Evolutionary conservation across 371 early-diverging fungal genomes (phyloP), one percentile per base, ranked within the genome.

Genomic region (Zancudomyces culisetae): DNA sequence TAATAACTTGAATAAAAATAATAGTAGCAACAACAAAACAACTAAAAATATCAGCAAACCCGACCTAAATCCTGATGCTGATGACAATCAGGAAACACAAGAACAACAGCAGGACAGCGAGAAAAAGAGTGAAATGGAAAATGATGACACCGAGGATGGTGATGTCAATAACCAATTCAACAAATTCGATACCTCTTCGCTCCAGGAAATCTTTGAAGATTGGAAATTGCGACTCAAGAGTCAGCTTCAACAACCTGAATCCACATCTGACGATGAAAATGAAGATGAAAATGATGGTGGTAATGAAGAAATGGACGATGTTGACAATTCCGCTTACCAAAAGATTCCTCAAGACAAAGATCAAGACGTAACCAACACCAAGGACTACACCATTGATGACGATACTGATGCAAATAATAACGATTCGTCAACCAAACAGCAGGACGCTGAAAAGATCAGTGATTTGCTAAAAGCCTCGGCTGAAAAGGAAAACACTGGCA

Each of bases 361-460:
- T 2, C 53, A 58, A 72, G 78, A 77, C 65, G 78, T 43, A 22
- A 10, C n/a, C 24, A 43, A 43, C 20, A 43, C 20, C 24, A 21
- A 49, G 45, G 22, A 22, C 27, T 4, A 22, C 27, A 23, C 49
- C 8, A 4, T 43, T 49, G 21, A 49, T 22, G 69, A 69, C 30
- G 76, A 76, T 18, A 68, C 73, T 43, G 78, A 77, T 55, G 66
- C 66, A 28, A 72, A 69, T 22, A 71, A 71, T 42, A 51, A 15
- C 13, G 51, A 50, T 50, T n/a, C n/a, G 6, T 3, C 15, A 2
- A 3, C 42, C n/a, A n/a, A 35, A 39, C 3, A 48, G 3, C 10
- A n/a, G 29, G 27, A 48, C 4, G 4, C 6, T 4, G 29, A 29
- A 20, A 18, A 48, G 22, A n/a, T 10, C 4, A 23, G 2, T 3